Evolutionary conservation across 2,329 filamentous ascomycete species (phyloP).

Genomic region (Penicillium expansum): DNA sequence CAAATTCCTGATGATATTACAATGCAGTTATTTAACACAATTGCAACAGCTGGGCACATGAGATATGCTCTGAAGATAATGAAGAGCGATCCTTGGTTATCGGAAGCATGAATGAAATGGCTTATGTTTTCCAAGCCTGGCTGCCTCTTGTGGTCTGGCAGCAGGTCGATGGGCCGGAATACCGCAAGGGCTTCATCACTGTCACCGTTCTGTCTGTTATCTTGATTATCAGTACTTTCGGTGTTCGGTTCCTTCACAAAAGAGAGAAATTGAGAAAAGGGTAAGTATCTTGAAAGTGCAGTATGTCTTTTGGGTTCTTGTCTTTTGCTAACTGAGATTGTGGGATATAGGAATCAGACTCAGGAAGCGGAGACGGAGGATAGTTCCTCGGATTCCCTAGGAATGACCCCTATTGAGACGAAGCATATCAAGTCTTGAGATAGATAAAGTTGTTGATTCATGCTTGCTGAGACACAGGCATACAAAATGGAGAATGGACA

Average conservation of each 20-base stretch:
- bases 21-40: conserved; percentile 4
- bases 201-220: conserved; percentile 49
- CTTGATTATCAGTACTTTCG: conserved; percentile 53
- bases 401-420: neutral
- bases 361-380: neutral
- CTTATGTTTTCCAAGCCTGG: conserved; percentile 68
- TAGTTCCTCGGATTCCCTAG: neutral
- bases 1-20: neutral
- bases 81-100: conserved; percentile 67
- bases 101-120: conserved; percentile 66
- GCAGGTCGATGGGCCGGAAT: conserved; percentile 60
- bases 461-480: neutral
- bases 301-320: neutral
- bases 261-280: conserved; percentile 1
- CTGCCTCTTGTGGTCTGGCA: conserved; percentile 66
- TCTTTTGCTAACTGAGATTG: neutral
- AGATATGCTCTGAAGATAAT: conserved; percentile 56
- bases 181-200: conserved; percentile 60
- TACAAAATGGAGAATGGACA: neutral
- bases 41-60: conserved; percentile 49
- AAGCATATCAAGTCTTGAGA: conserved; percentile 2
- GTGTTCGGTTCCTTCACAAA: conserved; percentile 32
- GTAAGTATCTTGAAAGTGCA: neutral
- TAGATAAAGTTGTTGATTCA: neutral
- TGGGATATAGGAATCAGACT: neutral